Conservation (phyloP, 2,329 filamentous ascomycete genomes). For the Apiospora koreana region DNA sequence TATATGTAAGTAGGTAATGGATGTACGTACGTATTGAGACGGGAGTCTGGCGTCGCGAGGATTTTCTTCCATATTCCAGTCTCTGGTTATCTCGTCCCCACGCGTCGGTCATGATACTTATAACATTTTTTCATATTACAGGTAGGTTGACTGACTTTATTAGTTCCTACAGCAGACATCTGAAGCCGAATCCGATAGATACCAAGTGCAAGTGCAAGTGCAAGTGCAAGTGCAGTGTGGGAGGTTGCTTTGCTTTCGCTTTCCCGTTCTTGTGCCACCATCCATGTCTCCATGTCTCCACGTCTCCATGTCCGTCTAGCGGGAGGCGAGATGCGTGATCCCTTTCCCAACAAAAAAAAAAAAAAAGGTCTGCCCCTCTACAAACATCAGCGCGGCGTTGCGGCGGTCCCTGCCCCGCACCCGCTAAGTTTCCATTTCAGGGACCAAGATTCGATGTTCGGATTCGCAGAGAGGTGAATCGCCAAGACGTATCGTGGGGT, state of each 20-base stretch:
- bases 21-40: no score
- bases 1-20: not conserved
- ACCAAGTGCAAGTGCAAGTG: no score
- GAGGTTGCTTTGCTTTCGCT: not conserved
- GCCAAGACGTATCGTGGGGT: constrained; percentile 1
- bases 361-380: constrained; percentile 8
- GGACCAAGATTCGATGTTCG: constrained; percentile 8
- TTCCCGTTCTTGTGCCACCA: constrained; percentile 7
- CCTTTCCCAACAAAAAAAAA: constrained; percentile 10
- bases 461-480: not conserved
- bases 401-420: not conserved
- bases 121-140: not conserved
- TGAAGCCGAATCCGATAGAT: not conserved
- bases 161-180: not conserved
- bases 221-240: no score
- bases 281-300: not conserved
- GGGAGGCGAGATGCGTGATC: constrained; percentile 1
- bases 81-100: no score
- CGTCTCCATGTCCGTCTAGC: not conserved
- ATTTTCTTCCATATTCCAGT: not conserved
- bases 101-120: not conserved
- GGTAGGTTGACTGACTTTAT: no score
- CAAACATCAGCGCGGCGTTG: not conserved
- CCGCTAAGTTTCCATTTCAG: constrained; percentile 3
- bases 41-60: not conserved